These are phyloP conservation scores for Fusarium incarnatum DNA, from an alignment of 2,329 filamentous ascomycete species.

Conservation along the genomic window DNA sequence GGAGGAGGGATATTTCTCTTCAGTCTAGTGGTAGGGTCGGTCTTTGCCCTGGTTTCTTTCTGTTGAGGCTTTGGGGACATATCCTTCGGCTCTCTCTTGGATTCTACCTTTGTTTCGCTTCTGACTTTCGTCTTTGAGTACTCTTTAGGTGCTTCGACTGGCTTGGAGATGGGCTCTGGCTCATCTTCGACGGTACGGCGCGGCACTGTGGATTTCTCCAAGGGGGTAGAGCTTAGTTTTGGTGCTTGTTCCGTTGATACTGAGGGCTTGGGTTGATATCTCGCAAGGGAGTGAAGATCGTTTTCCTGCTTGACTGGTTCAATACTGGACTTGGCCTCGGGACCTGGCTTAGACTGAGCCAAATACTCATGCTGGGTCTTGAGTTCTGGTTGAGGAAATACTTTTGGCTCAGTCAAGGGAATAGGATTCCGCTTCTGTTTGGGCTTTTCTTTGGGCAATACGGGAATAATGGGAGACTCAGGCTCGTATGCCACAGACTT, in stretches of 20 bases:
- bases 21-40: background rate
- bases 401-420: background rate
- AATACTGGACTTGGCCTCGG: background rate
- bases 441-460: background rate
- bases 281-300: background rate
- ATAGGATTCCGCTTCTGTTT: background rate
- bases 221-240: background rate
- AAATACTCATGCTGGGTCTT: background rate
- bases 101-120: background rate
- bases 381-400: background rate
- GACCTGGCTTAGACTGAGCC: background rate
- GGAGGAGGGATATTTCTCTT: background rate
- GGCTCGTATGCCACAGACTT: background rate
- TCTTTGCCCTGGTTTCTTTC: background rate
- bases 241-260: background rate
- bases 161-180: background rate
- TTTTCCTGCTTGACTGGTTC: background rate
- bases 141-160: background rate
- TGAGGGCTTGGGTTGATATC: background rate
- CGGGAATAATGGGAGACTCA: background rate
- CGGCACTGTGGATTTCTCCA: background rate
- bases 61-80: background rate
- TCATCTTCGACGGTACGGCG: constrained; percentile 18
- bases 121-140: background rate
- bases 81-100: background rate